Evolutionary conservation across 2,329 filamentous ascomycete genomes (phyloP), one percentile per base, ranked within the genome.

Genomic region (Trichoderma hamatum): DNA sequence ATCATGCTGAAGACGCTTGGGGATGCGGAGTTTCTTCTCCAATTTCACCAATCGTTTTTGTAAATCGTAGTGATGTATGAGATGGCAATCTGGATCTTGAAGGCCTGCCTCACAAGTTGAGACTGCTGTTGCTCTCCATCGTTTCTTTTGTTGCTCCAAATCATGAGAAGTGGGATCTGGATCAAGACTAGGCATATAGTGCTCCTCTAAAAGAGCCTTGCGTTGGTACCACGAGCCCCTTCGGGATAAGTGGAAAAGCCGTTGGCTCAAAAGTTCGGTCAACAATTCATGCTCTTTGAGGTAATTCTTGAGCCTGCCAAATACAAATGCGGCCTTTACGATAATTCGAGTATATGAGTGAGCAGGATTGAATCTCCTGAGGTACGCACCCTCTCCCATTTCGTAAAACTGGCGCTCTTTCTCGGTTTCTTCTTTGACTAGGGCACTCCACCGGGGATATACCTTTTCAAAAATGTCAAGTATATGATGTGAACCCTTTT

Each of bases 201-300:
- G 94, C 78, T 99, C 96, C 81, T 99, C 96, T 2, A 99, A 80
- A 1, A 99, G 82, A 1, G 95, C 96, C 80, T 96, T 97, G 24
- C 96, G 92, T 76, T 97, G 94, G 77, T 98, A 98, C 96, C 96
- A 99, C 0, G 90, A 88, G 0, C 96, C 96, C 52, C 96, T 88
- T 32, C 94, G 88, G 1, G 94, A 89, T 54, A 92, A 85, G 74
- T 98, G 94, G 74, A 98, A 98, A 0, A 97, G 84, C 5, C 87
- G 87, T 76, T 99, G 96, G 3, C 82, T 81, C 0, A 99, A 87
- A 3, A 99, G 85, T 75, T 96, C 92, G 0, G 81, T 84, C 1
- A 97, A 81, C 0, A 97, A 81, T 2, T 84, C 81, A 75, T 97
- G 89, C 76, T 99, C 96, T 30, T 88, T 87, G 67, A 84, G 84